phyloP scores from a whole-genome alignment of 805 yeast species.

The Cyberlindnera subsufficiens region DNA sequence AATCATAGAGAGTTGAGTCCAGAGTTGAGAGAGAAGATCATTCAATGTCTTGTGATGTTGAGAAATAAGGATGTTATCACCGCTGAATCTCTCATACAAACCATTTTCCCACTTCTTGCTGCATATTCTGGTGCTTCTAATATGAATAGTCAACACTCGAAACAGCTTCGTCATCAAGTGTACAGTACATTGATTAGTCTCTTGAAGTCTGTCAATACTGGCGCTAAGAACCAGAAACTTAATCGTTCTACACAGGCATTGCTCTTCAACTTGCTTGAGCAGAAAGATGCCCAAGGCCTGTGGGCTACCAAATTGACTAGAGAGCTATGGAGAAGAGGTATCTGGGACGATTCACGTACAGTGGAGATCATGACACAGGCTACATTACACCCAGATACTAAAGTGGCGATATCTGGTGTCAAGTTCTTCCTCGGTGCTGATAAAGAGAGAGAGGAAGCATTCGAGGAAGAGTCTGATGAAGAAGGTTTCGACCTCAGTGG shows the following conservation, averaged over 20 bases:
- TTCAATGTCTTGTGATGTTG: conserved; percentile 83
- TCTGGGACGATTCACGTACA: conserved; percentile 96
- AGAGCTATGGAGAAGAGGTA: conserved; percentile 95
- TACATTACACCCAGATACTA: conserved; percentile 77
- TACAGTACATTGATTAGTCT: conserved; percentile 74
- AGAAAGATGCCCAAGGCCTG: conserved; percentile 76
- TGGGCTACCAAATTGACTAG: conserved; percentile 96
- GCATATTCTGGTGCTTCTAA: conserved; percentile 52
- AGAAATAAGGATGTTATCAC: conserved; percentile 77
- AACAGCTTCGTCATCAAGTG: conserved; percentile 75
- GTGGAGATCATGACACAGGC: conserved; percentile 98
- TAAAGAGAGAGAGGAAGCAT: conserved; percentile 81
- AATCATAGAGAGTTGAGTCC: conserved; percentile 79
- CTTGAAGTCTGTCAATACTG: conserved; percentile 77
- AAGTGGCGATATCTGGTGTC: conserved; percentile 87
- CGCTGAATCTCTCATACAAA: conserved; percentile 77
- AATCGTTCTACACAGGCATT: conserved; percentile 90
- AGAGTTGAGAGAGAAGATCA: conserved; percentile 86
- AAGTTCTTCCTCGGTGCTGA: conserved; percentile 93
- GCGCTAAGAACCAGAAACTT: conserved; percentile 84
- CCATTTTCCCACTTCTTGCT: conserved; percentile 78
- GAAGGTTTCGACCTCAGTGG: conserved; percentile 72
- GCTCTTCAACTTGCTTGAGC: conserved; percentile 77
- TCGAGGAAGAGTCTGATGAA: conserved; percentile 62
- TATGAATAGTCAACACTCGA: conserved; percentile 57